Percentiles rank a stretch among this genome's conserved stretches.
Evolutionary conservation across 2,329 filamentous ascomycete genomes (phyloP).

Genomic region (Sporothrix schenckii): DNA sequence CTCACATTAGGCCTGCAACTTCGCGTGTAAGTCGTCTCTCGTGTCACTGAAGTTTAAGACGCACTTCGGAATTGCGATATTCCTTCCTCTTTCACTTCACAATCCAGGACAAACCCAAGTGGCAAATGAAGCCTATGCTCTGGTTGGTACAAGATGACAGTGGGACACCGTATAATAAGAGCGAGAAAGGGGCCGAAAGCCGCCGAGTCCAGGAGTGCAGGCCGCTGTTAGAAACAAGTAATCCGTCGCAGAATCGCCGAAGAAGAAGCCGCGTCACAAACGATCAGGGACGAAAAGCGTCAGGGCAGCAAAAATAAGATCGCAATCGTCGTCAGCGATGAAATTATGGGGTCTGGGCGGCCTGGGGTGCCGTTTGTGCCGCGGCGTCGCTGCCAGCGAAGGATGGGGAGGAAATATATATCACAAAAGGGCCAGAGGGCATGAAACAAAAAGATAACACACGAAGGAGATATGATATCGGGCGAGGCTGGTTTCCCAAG

Average conservation of each 20-base stretch:
- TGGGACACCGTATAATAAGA: constrained; percentile 28
- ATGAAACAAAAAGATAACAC: constrained; percentile 1
- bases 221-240: neutral
- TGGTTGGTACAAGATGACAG: constrained; percentile 18
- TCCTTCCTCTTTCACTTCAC: neutral
- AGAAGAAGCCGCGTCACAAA: constrained; percentile 19
- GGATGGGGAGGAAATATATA: neutral
- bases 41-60: neutral
- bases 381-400: neutral
- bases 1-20: neutral
- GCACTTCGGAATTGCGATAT: constrained; percentile 8
- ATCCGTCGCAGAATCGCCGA: constrained; percentile 9
- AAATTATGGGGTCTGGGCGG: constrained; percentile 11
- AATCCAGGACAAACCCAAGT: constrained; percentile 10
- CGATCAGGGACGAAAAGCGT: neutral
- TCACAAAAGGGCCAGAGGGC: constrained; percentile 6
- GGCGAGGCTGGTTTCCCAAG: constrained; percentile 13
- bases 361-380: constrained; percentile 24
- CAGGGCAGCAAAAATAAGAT: constrained; percentile 15
- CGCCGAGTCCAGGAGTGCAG: constrained; percentile 19
- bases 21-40: neutral
- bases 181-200: constrained; percentile 34
- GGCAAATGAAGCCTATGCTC: constrained; percentile 25
- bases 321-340: constrained; percentile 16
- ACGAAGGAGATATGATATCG: constrained; percentile 10